A percentile compares a stretch with the other conserved stretches of the same genome.
These are phyloP conservation scores for Drechslera avenae DNA, from an alignment of 2,329 filamentous ascomycete genomes.

Conservation along the genomic window DNA sequence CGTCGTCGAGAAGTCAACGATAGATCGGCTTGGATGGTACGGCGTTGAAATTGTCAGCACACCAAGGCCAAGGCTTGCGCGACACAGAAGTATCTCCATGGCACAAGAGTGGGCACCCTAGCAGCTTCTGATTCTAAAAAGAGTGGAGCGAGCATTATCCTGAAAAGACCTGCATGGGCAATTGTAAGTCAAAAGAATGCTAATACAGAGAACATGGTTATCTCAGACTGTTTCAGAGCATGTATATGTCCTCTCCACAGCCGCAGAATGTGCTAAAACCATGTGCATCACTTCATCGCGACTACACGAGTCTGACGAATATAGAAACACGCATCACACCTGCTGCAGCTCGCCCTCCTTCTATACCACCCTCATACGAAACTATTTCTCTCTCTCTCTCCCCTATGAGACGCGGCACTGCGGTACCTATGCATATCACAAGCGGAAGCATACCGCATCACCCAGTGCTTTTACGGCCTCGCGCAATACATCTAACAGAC, in stretches of 20 bases:
- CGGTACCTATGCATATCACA: background rate
- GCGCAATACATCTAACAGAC: conserved; percentile 37
- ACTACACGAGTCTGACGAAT: background rate
- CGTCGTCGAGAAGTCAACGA: background rate
- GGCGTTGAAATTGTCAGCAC: background rate
- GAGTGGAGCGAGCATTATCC: background rate
- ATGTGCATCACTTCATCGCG: background rate
- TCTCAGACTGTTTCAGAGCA: background rate
- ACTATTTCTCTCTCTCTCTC: background rate
- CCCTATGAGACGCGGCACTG: background rate
- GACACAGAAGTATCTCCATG: background rate
- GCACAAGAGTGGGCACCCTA: too few relatives aligned
- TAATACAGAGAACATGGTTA: background rate
- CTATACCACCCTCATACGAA: too few relatives aligned
- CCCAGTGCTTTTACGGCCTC: conserved; percentile 36
- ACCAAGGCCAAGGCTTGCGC: background rate
- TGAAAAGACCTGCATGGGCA: background rate
- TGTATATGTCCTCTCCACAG: background rate
- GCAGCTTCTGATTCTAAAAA: background rate
- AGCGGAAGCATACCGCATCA: conserved; percentile 7
- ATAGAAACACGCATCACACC: background rate
- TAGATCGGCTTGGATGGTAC: background rate
- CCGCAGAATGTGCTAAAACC: background rate
- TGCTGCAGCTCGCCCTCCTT: too few relatives aligned
- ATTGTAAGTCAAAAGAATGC: background rate